Conservation (phyloP, 164 flowering plant genomes). For the Macadamia integrifolia region DNA sequence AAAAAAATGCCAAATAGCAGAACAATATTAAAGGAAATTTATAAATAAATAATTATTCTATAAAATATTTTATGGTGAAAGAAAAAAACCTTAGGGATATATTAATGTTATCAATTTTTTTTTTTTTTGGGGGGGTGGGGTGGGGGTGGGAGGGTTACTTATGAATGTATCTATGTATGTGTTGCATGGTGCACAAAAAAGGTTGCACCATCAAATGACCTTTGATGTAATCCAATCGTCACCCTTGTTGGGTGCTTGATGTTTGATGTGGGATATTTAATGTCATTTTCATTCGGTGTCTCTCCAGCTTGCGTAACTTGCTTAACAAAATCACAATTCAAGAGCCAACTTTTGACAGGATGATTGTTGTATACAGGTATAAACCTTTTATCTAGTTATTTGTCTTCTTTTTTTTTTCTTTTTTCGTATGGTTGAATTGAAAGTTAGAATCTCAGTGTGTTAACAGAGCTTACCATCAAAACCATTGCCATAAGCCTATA, state of each 20-base stretch:
- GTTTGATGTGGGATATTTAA: not conserved
- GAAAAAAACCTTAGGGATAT: no score
- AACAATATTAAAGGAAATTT: no score
- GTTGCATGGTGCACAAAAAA: no score
- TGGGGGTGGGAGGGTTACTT: no score
- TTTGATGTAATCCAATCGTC: not conserved
- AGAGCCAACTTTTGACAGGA: constrained; percentile 96
- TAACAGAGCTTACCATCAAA: not conserved
- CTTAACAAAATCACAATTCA: constrained; percentile 70
- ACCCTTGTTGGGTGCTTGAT: not conserved
- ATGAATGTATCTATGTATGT: no score
- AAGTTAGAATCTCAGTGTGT: not conserved
- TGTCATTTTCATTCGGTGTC: constrained; percentile 12
- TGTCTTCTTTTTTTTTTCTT: not conserved
- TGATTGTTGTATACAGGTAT: constrained; percentile 92
- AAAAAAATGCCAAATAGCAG: no score
- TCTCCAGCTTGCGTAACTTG: constrained; percentile 50
- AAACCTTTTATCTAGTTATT: constrained; percentile 3
- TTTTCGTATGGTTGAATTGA: not conserved
- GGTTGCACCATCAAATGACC: no score
- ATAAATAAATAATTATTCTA: no score
- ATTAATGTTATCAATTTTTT: no score
- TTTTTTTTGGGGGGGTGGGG: no score
- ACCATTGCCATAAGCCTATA: not conserved
- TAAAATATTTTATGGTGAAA: no score